These are phyloP conservation scores for Begonia peltatifolia DNA, from an alignment of 306 rosid species.

Conservation along the genomic window DNA sequence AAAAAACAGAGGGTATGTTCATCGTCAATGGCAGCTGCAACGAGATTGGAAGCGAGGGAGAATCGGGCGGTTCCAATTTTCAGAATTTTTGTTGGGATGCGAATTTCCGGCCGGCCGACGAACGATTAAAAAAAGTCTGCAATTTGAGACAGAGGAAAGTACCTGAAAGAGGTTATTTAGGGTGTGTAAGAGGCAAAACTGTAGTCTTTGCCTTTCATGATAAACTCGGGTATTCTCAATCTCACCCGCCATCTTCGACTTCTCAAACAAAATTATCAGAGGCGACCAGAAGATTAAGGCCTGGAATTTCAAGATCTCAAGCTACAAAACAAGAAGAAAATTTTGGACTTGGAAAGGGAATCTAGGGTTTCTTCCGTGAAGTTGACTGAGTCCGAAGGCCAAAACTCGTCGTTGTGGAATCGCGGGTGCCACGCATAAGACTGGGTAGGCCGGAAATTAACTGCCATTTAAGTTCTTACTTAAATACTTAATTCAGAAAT, in stretches of 20 bases:
- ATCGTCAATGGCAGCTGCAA: no score
- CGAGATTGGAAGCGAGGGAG: background rate
- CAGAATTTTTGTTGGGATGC: slow-evolving; percentile 1
- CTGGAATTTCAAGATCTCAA: no score
- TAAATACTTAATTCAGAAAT: no score
- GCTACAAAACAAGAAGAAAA: background rate
- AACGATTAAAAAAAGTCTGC: no score
- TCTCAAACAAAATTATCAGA: background rate
- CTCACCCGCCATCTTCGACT: slow-evolving; percentile 31
- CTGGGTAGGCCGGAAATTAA: no score
- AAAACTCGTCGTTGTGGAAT: no score
- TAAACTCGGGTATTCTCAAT: slow-evolving; percentile 32
- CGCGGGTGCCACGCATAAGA: no score
- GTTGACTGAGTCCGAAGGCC: no score
- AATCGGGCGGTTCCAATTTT: background rate
- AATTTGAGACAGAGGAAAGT: background rate
- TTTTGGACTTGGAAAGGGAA: background rate
- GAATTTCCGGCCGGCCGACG: background rate
- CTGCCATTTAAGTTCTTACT: no score
- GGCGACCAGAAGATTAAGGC: background rate
- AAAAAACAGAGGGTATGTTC: background rate
- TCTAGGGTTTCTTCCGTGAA: no score
- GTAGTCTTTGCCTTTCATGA: slow-evolving; percentile 75
- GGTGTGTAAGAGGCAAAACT: slow-evolving; percentile 71
- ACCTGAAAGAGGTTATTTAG: slow-evolving; percentile 96